Conservation (phyloP, 2,329 filamentous ascomycete genomes). For the Sporothrix inflata region DNA sequence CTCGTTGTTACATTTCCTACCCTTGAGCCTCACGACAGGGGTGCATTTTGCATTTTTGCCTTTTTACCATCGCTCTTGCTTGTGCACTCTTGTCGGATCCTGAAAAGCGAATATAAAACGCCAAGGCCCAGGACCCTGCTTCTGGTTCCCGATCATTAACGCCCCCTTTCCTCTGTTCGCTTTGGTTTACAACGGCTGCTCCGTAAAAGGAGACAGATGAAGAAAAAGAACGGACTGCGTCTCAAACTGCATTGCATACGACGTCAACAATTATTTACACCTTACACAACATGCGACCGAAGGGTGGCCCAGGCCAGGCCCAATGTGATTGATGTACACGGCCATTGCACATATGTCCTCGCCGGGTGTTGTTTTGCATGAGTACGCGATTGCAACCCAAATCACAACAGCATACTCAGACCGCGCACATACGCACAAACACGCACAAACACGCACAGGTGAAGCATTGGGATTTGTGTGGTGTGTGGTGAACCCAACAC, state of each 20-base stretch:
- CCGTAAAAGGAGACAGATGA: neutral
- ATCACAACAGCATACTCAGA: neutral
- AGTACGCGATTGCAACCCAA: slow-evolving; percentile 4
- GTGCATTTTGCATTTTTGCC: neutral
- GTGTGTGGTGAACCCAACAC: neutral
- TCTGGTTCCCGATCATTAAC: neutral
- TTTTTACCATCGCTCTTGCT: neutral
- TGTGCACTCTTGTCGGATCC: neutral
- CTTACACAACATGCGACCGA: neutral
- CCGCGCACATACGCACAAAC: neutral
- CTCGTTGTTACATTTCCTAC: neutral
- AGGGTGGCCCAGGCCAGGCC: neutral
- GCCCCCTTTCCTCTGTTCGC: neutral
- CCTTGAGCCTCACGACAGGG: slow-evolving; percentile 5
- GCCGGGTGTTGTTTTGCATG: neutral
- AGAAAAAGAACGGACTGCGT: neutral
- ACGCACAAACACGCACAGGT: neutral
- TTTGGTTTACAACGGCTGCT: neutral
- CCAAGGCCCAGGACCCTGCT: neutral
- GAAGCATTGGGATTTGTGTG: neutral
- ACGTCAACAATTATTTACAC: neutral
- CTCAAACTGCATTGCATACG: slow-evolving; percentile 16
- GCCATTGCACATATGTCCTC: neutral
- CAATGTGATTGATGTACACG: neutral
- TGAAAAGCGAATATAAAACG: slow-evolving; percentile 22